Base-by-base conservation (phyloP, 2,329 filamentous ascomycete genomes). In the Sclerotinia minor region DNA sequence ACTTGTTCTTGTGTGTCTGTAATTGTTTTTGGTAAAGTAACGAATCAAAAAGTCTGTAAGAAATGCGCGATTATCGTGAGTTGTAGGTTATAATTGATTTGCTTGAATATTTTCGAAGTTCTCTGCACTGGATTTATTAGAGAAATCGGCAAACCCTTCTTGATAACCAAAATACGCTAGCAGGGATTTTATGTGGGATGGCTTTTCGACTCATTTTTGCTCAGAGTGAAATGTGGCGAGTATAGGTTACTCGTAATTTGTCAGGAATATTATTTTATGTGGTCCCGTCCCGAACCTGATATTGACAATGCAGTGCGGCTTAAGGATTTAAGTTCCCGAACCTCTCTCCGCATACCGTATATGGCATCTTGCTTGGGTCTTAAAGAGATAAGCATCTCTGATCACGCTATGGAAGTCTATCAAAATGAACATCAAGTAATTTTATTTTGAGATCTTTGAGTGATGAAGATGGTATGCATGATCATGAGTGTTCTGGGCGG, bases 91-190 rank as follows among this genome's bases (percentile, higher is more conserved):
- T 50, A 26, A 50, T 50, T 13, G 47, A 26, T 61, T 50, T 38
- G 29, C 32, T 38, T 63, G 59, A 52, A 63, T 45, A 63, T 63
- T 63, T 63, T 63, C 59, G 45, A 63, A 63, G 59, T 63, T 63
- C 59, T 63, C 45, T 63, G 59, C 45, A 38, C 29, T 61, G 29
- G 45, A 41, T 50, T 63, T 63, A 50, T 63, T 26, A 24, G 47
- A 17, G n/a, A 35, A 35, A 50, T 64, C 47, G 11, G 59, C 59
- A 63, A 52, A 63, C 21, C 60, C 32, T 64, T 24, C 44, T 49
- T 19, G 35, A 64, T 64, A 54, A 26, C 32, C 26, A 53, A 13
- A 24, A 2, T 6, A 44, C 61, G 50, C 61, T 64, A 64, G 61
- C 35, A 64, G 61, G 61, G 49, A 55, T 64, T 64, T 44, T 41